Evolutionary conservation across 495 filamentous ascomycete species (phyloP), one percentile per base, ranked within the genome.

Genomic region (Tuber microsphaerosporum): DNA sequence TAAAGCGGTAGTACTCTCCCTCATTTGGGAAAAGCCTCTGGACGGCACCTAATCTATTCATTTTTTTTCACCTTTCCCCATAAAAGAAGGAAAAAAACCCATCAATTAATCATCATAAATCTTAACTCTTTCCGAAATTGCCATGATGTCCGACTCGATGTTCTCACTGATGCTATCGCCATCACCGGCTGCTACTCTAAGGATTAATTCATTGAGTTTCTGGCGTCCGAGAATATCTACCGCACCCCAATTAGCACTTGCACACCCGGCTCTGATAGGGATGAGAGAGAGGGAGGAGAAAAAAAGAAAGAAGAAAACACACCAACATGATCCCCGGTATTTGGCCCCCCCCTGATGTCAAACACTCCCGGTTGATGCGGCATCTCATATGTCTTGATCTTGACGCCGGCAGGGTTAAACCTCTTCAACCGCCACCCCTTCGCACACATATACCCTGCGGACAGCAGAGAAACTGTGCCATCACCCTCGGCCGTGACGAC

Each of bases 401-500:
- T 88, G 5, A 90, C 87, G 0, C 90, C 89, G 0, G 93, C 92
- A 1, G 95, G 95, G 82, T 99, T 99, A 80, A 94, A 99, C 31
- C 95, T 89, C 81, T 93, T 93, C 80, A 98, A 92, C 72, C 89
- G 88, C 95, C 95, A 99, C 39, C 95, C 95, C 81, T 91, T 92
- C 77, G 92, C 89, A 84, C 95, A 99, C 95, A 99, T 98, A 82
- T 97, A 99, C 4, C 93, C 95, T 5, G 88, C 90, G 78, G 92
- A 94, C 69, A 99, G 84, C 10, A 99, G 84, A 72, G 92, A 93
- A 74, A 98, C 94, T 4, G 95, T 99, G 9, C 95, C 95, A 81
- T 99, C 95, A 19, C 95, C 95, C 83, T 98, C 95, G 56, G 94
- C 94, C 86, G 96, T 90, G 65, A 96, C 85, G 43, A 99, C 93